Base-by-base conservation (phyloP, 164 flowering plant genomes). In the Piper betle region DNA sequence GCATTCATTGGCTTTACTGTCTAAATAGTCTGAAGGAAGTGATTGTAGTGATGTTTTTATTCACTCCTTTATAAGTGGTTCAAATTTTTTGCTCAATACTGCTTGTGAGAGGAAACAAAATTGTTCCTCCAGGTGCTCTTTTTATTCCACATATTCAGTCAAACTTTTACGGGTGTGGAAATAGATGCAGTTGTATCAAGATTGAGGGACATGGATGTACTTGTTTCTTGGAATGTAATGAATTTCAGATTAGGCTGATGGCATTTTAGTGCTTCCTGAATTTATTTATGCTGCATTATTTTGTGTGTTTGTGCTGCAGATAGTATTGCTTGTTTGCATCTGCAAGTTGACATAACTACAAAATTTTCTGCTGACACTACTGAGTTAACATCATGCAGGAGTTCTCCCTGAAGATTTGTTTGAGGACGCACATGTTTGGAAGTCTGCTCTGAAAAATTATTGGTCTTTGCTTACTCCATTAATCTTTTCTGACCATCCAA, bases 401-500 rank as follows among this genome's bases (percentile, higher is more conserved):
- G 73, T 93, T 65, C 74, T 68, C 53, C 78, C 82, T 65, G 91
- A 84, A 57, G 96, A 93, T 43, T 86, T 78, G 61, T 69, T 13
- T 69, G 96, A 93, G 65, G 96, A 89, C 59, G 55, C 68, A 20
- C 83, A 81, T 63, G 46, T 69, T 53, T 84, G 91, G 91, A 79
- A 76, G 72, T 80, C 84, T 52, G 79, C 94, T 61, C 60, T 87
- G 52, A 81, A 69, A 72, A 84, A 87, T 70, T 92, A 87, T 74
- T 93, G 98, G 98, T 87, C 98, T 18, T 76, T 92, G 78, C 86
- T 92, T 62, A 84, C 98, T 13, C 98, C 98, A 37, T 77, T 89
- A 68, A 92, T 92, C 67, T 92, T 87, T 69, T 92, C 98, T 54
- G 98, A 92, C 75, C 98, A 92, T 77, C 98, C 98, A 57, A 92